These are phyloP conservation scores for Rhytidhysteron rufulum DNA, from an alignment of 2,329 filamentous ascomycete genomes.

Conservation along the genomic window DNA sequence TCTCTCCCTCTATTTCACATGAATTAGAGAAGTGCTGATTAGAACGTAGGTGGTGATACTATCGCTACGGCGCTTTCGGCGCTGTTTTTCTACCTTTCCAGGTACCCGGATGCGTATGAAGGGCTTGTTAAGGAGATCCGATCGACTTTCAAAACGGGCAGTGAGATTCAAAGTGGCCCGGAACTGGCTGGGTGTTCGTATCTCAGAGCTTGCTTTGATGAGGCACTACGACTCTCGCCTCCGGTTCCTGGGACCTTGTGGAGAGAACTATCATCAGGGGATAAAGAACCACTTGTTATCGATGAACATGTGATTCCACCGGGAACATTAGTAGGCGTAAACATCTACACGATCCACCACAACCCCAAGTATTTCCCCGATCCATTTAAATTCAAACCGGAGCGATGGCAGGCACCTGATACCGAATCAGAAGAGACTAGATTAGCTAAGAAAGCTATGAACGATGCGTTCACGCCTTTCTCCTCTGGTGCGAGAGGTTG, in stretches of 20 bases:
- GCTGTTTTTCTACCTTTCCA: slow-evolving; percentile 6
- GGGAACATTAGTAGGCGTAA: slow-evolving; percentile 8
- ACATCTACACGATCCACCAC: slow-evolving; percentile 12
- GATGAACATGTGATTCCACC: slow-evolving; percentile 13
- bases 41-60: slow-evolving; percentile 1
- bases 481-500: not conserved
- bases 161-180: not conserved
- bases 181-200: not conserved
- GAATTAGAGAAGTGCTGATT: not conserved
- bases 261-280: slow-evolving; percentile 14
- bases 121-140: not conserved
- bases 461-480: slow-evolving; percentile 2
- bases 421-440: no score
- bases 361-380: slow-evolving; percentile 17
- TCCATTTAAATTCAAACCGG: slow-evolving; percentile 12
- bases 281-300: slow-evolving; percentile 16
- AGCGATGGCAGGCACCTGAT: no score
- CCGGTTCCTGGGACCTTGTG: slow-evolving; percentile 15
- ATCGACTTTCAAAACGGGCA: not conserved
- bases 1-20: not conserved
- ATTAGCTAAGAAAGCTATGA: no score
- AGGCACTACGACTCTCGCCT: slow-evolving; percentile 24
- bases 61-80: slow-evolving; percentile 1
- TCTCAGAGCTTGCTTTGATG: not conserved
- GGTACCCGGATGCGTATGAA: not conserved